These are phyloP conservation scores for Phytopythium kandeliae DNA, from an alignment of 352 stramenopile genomes.

Conservation along the genomic window DNA sequence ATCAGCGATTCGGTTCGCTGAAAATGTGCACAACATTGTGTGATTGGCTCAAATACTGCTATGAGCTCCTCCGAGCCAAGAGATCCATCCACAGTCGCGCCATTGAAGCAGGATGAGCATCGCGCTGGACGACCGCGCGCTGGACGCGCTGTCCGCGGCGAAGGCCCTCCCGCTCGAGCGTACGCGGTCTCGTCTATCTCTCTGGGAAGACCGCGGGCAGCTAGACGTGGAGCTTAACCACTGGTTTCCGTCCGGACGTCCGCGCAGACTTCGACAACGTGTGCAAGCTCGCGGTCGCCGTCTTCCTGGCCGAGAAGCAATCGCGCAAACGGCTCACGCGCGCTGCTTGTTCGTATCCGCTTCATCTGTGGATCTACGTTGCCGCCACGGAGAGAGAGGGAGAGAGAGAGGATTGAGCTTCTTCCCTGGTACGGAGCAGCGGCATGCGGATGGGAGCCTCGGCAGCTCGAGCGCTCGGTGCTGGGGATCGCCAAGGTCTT, in stretches of 20 bases:
- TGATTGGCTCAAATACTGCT: conserved; percentile 4
- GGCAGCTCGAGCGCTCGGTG: conserved; percentile 48
- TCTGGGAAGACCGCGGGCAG: no score
- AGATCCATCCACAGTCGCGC: conserved; percentile 4
- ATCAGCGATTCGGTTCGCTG: conserved; percentile 11
- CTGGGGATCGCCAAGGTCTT: conserved; percentile 67
- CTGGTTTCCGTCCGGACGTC: no score
- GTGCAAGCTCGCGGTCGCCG: conserved; percentile 43
- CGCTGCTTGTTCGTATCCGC: conserved; percentile 38
- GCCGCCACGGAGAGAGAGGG: no score
- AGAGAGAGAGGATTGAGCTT: no score
- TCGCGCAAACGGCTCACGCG: conserved; percentile 50
- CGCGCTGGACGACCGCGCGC: conserved; percentile 52
- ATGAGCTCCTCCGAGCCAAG: background rate
- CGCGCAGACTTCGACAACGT: conserved; percentile 50
- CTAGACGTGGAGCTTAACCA: no score
- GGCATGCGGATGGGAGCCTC: conserved; percentile 45
- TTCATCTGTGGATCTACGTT: background rate
- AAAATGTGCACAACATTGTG: background rate
- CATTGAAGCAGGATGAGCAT: conserved; percentile 27
- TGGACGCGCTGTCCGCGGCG: conserved; percentile 34
- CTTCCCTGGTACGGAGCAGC: conserved; percentile 17
- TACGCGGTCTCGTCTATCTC: conserved; percentile 6
- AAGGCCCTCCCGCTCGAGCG: conserved; percentile 35
- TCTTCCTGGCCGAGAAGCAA: conserved; percentile 66